Base-by-base conservation (phyloP, 176 grass and related monocot species). In the Leersia perrieri region DNA sequence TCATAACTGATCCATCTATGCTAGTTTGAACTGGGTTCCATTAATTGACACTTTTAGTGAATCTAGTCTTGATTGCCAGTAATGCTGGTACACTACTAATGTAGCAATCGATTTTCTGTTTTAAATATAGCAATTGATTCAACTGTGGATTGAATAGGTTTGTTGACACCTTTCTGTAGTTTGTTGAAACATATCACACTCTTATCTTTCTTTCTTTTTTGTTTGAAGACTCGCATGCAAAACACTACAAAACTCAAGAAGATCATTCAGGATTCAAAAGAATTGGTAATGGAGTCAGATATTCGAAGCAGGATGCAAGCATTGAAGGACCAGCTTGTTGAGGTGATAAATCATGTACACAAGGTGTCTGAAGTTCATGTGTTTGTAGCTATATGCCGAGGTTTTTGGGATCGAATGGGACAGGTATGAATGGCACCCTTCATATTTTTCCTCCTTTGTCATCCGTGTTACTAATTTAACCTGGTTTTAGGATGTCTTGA, bases 381-480 rank as follows among this genome's bases (percentile, higher is more conserved):
- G 69, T 99, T 99, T 25, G 75, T 99, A 8, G 83, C 85, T 39
- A 80, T 93, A 63, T 99, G 92, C 68, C 84, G 96, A 88, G 93
- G 93, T 64, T 86, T 99, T 38, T 99, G 96, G 96, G 89, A 99
- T 35, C 87, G 96, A 22, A 91, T 99, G 90, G 96, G 96, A 62
- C 91, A 93, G 93, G 92, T 95, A 45, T 77, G 58, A 60, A 41
- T 66, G 22, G 16, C 9, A 9, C 1, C 6, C 2, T 28, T 66
- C 1, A 11, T 58, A 58, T 9, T 47, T 74, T 68, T 58, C 25
- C n/a, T n/a, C 13, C n/a, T 38, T 7, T 64, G 55, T 58, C 33
- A 61, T 26, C 58, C 30, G n/a, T 80, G 23, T 63, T 86, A 38
- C 76, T 80, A 55, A 77, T 60, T 60, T 81, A 66, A 80, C 45